Evolutionary conservation across 1,139 yeast species (phyloP).

Genomic region (Geotrichum candidum): DNA sequence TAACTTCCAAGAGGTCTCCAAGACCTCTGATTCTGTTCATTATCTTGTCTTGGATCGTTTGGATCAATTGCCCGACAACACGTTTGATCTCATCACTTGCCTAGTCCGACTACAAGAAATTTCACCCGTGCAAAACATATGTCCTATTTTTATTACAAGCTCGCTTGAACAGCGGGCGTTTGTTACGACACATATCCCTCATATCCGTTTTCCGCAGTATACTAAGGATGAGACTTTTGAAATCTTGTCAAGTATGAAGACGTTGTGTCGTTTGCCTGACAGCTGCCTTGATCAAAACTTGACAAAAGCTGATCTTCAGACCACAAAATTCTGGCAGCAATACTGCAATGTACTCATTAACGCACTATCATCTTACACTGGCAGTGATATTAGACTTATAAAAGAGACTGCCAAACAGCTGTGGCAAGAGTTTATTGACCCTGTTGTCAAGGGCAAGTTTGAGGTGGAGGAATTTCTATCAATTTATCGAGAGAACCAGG

Average conservation of each 20-base stretch:
- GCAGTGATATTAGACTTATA: conserved; percentile 46
- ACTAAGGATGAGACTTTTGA: conserved; percentile 38
- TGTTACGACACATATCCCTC: conserved; percentile 47
- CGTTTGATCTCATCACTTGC: conserved; percentile 43
- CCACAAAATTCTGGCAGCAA: conserved; percentile 20
- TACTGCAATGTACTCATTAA: conserved; percentile 42
- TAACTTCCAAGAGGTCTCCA: conserved; percentile 35
- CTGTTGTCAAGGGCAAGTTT: conserved; percentile 37
- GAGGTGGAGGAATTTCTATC: conserved; percentile 41
- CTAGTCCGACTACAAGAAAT: conserved; percentile 47
- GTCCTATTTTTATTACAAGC: conserved; percentile 35
- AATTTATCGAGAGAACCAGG: conserved; percentile 43
- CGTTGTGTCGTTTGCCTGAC: conserved; percentile 15
- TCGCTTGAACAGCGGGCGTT: conserved; percentile 45
- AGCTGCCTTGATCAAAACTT: conserved; percentile 1
- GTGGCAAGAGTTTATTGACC: conserved; percentile 50
- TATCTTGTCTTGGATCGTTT: conserved; percentile 51
- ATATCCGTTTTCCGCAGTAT: conserved; percentile 45
- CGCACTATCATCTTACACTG: conserved; percentile 48
- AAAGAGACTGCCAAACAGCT: conserved; percentile 41
- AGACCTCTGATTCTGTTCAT: conserved; percentile 20
- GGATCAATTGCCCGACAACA: conserved; percentile 50
- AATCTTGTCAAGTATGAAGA: conserved; percentile 32
- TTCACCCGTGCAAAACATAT: conserved; percentile 27
- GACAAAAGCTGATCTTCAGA: conserved; percentile 6